Conservation (phyloP, 768 basidiomycete species). For the Tylopilus sp. region DNA sequence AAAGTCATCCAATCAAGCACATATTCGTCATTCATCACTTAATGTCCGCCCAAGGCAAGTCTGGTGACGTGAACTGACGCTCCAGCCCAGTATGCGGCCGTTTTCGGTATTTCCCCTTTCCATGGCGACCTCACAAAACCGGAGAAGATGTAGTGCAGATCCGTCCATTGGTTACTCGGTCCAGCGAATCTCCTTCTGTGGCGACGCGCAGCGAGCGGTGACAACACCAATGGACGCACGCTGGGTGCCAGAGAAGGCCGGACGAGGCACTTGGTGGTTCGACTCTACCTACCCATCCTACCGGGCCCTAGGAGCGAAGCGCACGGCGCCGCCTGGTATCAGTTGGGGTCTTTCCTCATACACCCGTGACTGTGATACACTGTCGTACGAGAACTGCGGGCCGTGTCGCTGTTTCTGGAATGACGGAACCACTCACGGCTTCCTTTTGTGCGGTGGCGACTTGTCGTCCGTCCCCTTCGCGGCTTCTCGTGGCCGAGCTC, state of each 20-base stretch:
- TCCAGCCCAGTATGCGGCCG: background rate
- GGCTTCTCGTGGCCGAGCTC: constrained; percentile 13
- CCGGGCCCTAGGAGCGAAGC: constrained; percentile 6
- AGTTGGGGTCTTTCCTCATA: constrained; percentile 7
- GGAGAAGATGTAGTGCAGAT: background rate
- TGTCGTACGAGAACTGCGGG: constrained; percentile 8
- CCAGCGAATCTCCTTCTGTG: constrained; percentile 5
- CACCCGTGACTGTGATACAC: constrained; percentile 6
- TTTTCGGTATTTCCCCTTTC: background rate
- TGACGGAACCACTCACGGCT: constrained; percentile 8
- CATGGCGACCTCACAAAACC: background rate
- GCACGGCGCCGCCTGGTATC: constrained; percentile 3
- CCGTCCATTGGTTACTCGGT: background rate
- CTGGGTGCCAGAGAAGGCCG: constrained; percentile 1
- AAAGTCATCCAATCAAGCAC: background rate
- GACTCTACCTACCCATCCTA: background rate
- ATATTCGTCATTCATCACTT: background rate
- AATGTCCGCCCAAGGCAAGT: constrained; percentile 4
- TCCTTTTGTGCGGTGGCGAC: constrained; percentile 13
- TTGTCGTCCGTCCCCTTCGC: constrained; percentile 11
- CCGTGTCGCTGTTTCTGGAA: constrained; percentile 6
- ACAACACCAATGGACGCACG: background rate
- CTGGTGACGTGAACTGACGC: background rate
- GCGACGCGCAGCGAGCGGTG: background rate
- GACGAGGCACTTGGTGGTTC: constrained; percentile 1